phyloP scores from a whole-genome alignment of 192 early-diverging fungal genomes.

The Spinellus fusiger region DNA sequence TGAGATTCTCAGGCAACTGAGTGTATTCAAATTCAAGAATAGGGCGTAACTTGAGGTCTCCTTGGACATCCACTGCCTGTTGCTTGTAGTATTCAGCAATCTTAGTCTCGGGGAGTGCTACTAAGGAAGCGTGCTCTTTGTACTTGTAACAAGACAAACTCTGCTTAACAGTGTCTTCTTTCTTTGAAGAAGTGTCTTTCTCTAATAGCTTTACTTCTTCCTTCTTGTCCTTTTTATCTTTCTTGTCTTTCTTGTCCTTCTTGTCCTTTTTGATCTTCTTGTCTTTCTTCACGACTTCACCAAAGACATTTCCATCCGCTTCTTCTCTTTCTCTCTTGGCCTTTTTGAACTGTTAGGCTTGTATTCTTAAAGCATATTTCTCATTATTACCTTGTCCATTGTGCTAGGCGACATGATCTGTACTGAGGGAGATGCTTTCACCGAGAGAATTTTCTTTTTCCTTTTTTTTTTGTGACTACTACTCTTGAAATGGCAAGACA shows the following conservation, averaged over 20 bases:
- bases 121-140: slow-evolving; percentile 11
- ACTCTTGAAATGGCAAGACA: too few species aligned
- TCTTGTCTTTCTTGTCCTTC: slow-evolving; percentile 33
- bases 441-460: too few species aligned
- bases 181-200: slow-evolving; percentile 3
- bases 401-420: slow-evolving; percentile 11
- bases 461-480: too few species aligned
- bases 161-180: background rate
- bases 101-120: slow-evolving; percentile 15
- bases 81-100: slow-evolving; percentile 43
- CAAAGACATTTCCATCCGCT: slow-evolving; percentile 13
- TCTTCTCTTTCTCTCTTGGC: slow-evolving; percentile 27
- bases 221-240: slow-evolving; percentile 19
- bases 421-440: too few species aligned
- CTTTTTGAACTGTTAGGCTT: background rate
- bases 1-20: slow-evolving; percentile 60
- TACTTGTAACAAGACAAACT: slow-evolving; percentile 20
- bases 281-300: slow-evolving; percentile 16
- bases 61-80: slow-evolving; percentile 39
- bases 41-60: slow-evolving; percentile 52
- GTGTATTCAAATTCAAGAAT: slow-evolving; percentile 74
- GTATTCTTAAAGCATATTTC: background rate
- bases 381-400: slow-evolving; percentile 8
- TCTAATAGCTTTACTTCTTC: slow-evolving; percentile 6
- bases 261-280: slow-evolving; percentile 32